Evolutionary conservation across 164 flowering plant genomes (phyloP), one percentile per base, ranked within the genome.

Genomic region (Dillenia turbinata): DNA sequence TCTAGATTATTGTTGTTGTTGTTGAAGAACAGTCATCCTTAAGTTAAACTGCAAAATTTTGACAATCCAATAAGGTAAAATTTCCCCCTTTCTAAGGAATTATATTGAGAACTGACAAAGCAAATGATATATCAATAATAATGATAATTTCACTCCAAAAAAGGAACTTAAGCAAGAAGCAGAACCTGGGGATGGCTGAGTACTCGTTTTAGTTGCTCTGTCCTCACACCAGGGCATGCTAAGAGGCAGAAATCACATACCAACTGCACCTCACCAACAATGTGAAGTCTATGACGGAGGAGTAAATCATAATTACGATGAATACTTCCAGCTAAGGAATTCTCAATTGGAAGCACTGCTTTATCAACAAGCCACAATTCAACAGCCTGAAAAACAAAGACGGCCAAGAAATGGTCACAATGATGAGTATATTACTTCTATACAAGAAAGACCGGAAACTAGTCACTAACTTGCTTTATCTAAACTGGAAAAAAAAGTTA

Each of bases 331-430:
- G 84, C 84, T 12, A 81, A 54, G 50, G 90, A 78, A 73, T 77
- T 85, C 72, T 87, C 93, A 69, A 87, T 81, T 9, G 90, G 87
- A 60, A 87, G 83, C 66, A 87, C 87, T 49, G 87, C 90, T 71
- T 80, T 83, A 47, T 87, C 86, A 52, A 75, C 88, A 33, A 87
- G 62, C 88, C 90, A 87, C 33, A 82, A 66, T 71, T 87, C 93
- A 63, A 87, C 88, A 43, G 90, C 90, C 87, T 87, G 76, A 55
- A 64, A 61, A 66, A 56, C 57, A 51, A 52, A 60, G 55, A 43
- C 14, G 19, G 63, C 59, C 10, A 49, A 3, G 53, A 1, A 9
- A 54, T 44, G 24, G 50, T 9, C 33, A 56, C 47, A 16, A 44
- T 10, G 33, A 57, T 19, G 49, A 53, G 40, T 26, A 10, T 12